These are phyloP conservation scores for Cyathus striatus DNA, from an alignment of 768 basidiomycete genomes.

Conservation along the genomic window DNA sequence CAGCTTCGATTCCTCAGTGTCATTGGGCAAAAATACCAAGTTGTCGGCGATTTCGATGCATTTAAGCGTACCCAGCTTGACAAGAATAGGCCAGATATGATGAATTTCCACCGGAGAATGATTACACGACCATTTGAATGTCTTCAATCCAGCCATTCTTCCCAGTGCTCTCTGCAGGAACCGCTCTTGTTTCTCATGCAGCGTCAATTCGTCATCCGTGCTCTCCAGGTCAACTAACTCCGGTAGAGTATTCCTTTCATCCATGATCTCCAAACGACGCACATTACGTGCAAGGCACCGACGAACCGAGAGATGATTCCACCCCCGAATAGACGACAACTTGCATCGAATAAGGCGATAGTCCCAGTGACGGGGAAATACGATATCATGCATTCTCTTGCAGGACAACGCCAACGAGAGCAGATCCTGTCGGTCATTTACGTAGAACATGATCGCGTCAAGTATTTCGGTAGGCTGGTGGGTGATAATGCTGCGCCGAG, in stretches of 20 bases:
- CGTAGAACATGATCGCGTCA: constrained; percentile 51
- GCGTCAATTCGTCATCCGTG: constrained; percentile 51
- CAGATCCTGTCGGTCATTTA: constrained; percentile 51
- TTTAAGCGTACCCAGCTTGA: constrained; percentile 37
- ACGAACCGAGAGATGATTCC: constrained; percentile 58
- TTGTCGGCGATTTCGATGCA: constrained; percentile 53
- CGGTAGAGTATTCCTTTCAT: constrained; percentile 30
- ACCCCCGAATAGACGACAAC: constrained; percentile 52
- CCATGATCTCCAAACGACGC: constrained; percentile 52
- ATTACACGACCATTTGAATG: constrained; percentile 59
- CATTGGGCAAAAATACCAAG: constrained; percentile 32
- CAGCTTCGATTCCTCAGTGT: constrained; percentile 9
- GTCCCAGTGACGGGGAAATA: constrained; percentile 60
- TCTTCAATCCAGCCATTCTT: constrained; percentile 44
- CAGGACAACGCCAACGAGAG: constrained; percentile 54
- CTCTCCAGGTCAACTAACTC: constrained; percentile 42
- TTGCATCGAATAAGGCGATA: constrained; percentile 59
- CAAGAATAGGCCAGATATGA: constrained; percentile 47
- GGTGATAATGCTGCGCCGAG: constrained; percentile 17
- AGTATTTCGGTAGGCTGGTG: constrained; percentile 65
- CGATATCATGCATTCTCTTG: constrained; percentile 45
- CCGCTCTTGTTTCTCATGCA: constrained; percentile 57
- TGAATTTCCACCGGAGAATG: constrained; percentile 58
- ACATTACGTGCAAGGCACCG: constrained; percentile 57
- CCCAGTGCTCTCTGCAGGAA: constrained; percentile 45